Evolutionary conservation across 352 stramenopile genomes (phyloP).

Genomic region (Phytophthora kernoviae): DNA sequence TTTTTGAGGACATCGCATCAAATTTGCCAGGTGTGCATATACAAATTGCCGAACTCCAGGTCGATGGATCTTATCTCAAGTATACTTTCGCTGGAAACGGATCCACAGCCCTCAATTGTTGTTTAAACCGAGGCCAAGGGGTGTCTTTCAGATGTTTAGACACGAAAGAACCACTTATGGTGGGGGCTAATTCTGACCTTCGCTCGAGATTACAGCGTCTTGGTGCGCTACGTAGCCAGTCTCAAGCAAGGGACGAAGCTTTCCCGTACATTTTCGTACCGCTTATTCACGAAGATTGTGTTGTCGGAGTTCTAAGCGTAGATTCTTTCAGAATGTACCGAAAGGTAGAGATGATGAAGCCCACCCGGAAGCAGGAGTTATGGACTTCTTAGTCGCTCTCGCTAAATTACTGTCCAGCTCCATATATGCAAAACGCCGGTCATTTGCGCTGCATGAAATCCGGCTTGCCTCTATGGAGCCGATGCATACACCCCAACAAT

Average conservation of each 20-base stretch:
- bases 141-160: slow-evolving; percentile 68
- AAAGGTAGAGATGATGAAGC: slow-evolving; percentile 63
- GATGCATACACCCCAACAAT: slow-evolving; percentile 58
- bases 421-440: slow-evolving; percentile 70
- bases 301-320: slow-evolving; percentile 65
- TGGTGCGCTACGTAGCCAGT: slow-evolving; percentile 1
- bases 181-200: slow-evolving; percentile 41
- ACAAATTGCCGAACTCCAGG: slow-evolving; percentile 63
- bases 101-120: slow-evolving; percentile 33
- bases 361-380: slow-evolving; percentile 65
- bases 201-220: slow-evolving; percentile 37
- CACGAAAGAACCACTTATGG: slow-evolving; percentile 39
- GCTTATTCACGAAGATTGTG: slow-evolving; percentile 67
- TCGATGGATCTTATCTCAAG: slow-evolving; percentile 41
- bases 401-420: slow-evolving; percentile 45
- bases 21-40: slow-evolving; percentile 60
- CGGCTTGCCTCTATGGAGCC: slow-evolving; percentile 41
- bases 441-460: slow-evolving; percentile 53
- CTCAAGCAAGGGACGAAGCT: slow-evolving; percentile 13
- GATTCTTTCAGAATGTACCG: slow-evolving; percentile 52
- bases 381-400: slow-evolving; percentile 55
- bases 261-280: slow-evolving; percentile 72
- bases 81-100: slow-evolving; percentile 58
- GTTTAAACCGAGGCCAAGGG: slow-evolving; percentile 50
- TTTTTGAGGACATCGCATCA: slow-evolving; percentile 54